Base-by-base conservation (phyloP, 495 filamentous ascomycete species). In the Hypomontagnella monticulosa region DNA sequence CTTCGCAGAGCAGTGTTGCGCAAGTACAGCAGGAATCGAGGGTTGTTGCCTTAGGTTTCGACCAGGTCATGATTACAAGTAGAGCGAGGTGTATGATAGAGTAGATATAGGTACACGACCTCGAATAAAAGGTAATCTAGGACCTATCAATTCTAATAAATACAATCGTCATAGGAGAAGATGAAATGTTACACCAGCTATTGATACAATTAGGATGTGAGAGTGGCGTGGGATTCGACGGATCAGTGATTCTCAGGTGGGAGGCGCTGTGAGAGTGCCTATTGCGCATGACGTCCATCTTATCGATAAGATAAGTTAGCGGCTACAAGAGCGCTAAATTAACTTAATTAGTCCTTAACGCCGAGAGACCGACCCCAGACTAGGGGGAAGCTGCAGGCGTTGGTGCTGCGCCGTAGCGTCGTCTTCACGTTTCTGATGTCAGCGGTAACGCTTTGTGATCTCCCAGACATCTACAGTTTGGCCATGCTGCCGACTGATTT, bases 21-120 rank as follows among this genome's bases (percentile, higher is more conserved):
- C 88, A 91, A 18, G 87, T 90, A 71, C 88, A 90, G 63, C 88
- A 91, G 14, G 82, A 80, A 73, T 84, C 78, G n/a, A 64, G 15
- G 10, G 56, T 9, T 42, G 64, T 44, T 60, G 41, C 12, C 20
- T 63, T 63, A 38, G 46, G 20, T 43, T 72, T 68, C 3, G 49
- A 43, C 7, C 60, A 36, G 4, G 69, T 72, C 69, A 74, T 74
- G 16, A 15, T 51, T 19, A 19, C 33, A 12, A 27, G 33, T 18
- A 40, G 14, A 51, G n/a, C 6, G 30, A 44, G 15, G 7, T 23
- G n/a, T 27, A 36, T 4, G 18, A 48, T 12, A 50, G 14, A 27
- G 23, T 16, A 48, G 36, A 40, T 49, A 58, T 34, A 49, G 2
- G 6, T 6, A 27, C 2, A 27, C 23, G 23, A 6, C 23, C 23